phyloP scores from a whole-genome alignment of 805 yeast species.

The Metschnikowia similis region DNA sequence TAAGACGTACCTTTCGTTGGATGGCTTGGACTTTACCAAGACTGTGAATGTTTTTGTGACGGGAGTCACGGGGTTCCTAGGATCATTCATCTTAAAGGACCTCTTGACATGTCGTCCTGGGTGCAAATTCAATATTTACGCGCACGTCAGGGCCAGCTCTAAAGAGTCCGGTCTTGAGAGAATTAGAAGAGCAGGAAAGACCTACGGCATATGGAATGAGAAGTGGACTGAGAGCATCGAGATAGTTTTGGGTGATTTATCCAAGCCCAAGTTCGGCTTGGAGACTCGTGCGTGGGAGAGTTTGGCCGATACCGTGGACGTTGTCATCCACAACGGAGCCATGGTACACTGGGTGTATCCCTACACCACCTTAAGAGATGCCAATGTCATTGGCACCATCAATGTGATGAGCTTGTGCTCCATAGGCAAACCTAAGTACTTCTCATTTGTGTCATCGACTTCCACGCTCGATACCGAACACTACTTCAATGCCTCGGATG shows the following conservation, averaged over 20 bases:
- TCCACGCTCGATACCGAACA: conserved; percentile 85
- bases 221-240: conserved; percentile 53
- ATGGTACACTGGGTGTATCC: conserved; percentile 99
- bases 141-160: conserved; percentile 86
- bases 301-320: conserved; percentile 63
- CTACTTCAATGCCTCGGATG: conserved; percentile 73
- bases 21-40: conserved; percentile 29
- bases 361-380: conserved; percentile 81
- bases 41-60: conserved; percentile 72
- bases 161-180: conserved; percentile 70
- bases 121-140: conserved; percentile 56
- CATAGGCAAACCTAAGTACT: conserved; percentile 77
- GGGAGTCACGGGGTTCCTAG: conserved; percentile 95
- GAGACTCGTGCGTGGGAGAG: conserved; percentile 50
- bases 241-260: conserved; percentile 79
- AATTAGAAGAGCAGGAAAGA: conserved; percentile 65
- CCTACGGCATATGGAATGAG: conserved; percentile 80
- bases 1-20: conserved; percentile 43
- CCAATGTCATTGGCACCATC: conserved; percentile 85
- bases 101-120: conserved; percentile 53
- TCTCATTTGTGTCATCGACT: conserved; percentile 92
- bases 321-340: conserved; percentile 94
- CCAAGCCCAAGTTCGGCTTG: conserved; percentile 70
- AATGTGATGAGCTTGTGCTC: conserved; percentile 77
- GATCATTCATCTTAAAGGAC: conserved; percentile 81